Percentiles rank a stretch among this genome's conserved stretches.
phyloP scores from a whole-genome alignment of 768 basidiomycete genomes.

The Terana coerulea region DNA sequence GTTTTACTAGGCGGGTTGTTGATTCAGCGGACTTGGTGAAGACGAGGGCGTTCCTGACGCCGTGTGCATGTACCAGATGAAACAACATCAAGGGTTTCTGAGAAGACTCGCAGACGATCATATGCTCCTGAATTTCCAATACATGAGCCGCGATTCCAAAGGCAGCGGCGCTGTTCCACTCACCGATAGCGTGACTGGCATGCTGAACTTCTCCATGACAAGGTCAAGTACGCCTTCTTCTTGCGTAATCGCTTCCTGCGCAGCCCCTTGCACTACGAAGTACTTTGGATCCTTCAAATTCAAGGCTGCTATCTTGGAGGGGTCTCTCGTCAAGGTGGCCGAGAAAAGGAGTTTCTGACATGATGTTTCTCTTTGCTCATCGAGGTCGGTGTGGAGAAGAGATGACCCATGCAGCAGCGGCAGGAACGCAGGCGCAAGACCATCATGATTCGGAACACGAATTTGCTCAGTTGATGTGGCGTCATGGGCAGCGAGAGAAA shows the following conservation, averaged over 20 bases:
- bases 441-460: constrained; percentile 36
- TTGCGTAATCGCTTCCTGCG: constrained; percentile 27
- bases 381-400: constrained; percentile 43
- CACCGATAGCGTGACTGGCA: constrained; percentile 77
- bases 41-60: constrained; percentile 71
- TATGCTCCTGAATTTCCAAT: constrained; percentile 65
- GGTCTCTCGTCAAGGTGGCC: constrained; percentile 92
- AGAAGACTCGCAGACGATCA: constrained; percentile 73
- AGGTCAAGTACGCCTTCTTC: constrained; percentile 44
- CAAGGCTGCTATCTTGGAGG: constrained; percentile 85
- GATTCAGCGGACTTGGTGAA: constrained; percentile 99
- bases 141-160: not conserved
- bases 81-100: constrained; percentile 89
- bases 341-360: constrained; percentile 97
- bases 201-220: constrained; percentile 72
- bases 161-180: constrained; percentile 18
- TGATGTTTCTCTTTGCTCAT: constrained; percentile 55
- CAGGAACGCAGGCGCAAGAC: constrained; percentile 59
- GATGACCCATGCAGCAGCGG: constrained; percentile 37
- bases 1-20: constrained; percentile 71
- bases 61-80: constrained; percentile 66
- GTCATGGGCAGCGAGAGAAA: not conserved
- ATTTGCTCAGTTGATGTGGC: not conserved
- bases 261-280: constrained; percentile 69
- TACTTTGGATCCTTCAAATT: constrained; percentile 79